Evolutionary conservation across 2,329 filamentous ascomycete species (phyloP).

Genomic region (Colletotrichum sansevieriae): DNA sequence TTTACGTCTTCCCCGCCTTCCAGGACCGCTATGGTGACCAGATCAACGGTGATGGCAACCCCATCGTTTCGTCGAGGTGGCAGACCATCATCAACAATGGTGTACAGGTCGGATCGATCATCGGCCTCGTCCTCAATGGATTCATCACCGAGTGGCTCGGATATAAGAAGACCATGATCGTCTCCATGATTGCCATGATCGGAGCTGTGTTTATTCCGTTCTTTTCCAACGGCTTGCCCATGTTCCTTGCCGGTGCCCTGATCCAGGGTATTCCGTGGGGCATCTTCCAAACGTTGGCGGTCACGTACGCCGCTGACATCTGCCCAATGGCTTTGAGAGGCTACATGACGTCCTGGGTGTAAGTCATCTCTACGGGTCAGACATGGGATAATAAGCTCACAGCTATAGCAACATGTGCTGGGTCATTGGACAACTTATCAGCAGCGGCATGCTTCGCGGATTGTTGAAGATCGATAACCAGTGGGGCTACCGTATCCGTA

Average conservation of each 20-base stretch:
- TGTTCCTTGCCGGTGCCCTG: conserved; percentile 56
- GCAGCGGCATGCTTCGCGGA: conserved; percentile 51
- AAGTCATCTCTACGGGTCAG: conserved; percentile 45
- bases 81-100: conserved; percentile 63
- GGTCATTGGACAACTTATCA: conserved; percentile 56
- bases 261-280: conserved; percentile 53
- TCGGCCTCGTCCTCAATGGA: conserved; percentile 63
- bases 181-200: conserved; percentile 53
- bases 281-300: conserved; percentile 51
- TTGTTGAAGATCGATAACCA: conserved; percentile 46
- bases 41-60: conserved; percentile 50
- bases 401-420: conserved; percentile 54
- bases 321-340: conserved; percentile 51
- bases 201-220: conserved; percentile 62
- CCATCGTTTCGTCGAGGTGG: conserved; percentile 64
- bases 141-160: conserved; percentile 58
- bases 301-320: conserved; percentile 55
- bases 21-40: conserved; percentile 55
- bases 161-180: conserved; percentile 59
- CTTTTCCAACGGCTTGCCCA: conserved; percentile 55
- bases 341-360: conserved; percentile 43
- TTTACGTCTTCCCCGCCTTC: conserved; percentile 54
- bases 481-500: conserved; percentile 61
- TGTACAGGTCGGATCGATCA: conserved; percentile 59
- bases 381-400: neutral